Conservation (phyloP, 1,284 basidiomycete species). For the Porogramme epimiltina region DNA sequence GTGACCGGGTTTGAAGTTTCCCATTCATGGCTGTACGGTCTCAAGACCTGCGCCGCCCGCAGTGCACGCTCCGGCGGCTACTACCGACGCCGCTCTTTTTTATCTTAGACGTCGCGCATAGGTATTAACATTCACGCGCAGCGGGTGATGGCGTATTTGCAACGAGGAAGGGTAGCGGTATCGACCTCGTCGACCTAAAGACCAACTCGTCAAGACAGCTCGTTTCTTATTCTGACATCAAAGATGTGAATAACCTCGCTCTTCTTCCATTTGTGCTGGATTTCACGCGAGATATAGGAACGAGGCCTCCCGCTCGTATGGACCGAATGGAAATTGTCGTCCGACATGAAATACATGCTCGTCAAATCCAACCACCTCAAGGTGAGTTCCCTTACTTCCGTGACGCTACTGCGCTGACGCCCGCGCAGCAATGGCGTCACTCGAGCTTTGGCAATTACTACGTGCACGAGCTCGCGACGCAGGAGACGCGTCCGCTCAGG, state of each 20-base stretch:
- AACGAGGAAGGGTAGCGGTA: slow-evolving; percentile 56
- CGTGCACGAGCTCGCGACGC: slow-evolving; percentile 67
- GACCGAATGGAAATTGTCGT: slow-evolving; percentile 76
- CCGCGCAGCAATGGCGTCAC: slow-evolving; percentile 85
- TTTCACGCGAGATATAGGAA: slow-evolving; percentile 47
- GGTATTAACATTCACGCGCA: slow-evolving; percentile 29
- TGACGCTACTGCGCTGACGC: not conserved
- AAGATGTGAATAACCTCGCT: slow-evolving; percentile 49
- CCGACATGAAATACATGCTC: slow-evolving; percentile 87
- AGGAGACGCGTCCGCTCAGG: slow-evolving; percentile 68
- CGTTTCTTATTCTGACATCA: slow-evolving; percentile 58
- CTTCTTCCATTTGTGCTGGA: not conserved
- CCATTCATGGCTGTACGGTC: too few species aligned
- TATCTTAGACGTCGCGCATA: too few species aligned
- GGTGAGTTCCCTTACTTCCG: slow-evolving; percentile 38
- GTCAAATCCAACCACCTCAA: slow-evolving; percentile 76
- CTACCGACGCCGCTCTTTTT: too few species aligned
- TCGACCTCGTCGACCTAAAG: slow-evolving; percentile 79
- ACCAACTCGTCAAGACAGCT: slow-evolving; percentile 70
- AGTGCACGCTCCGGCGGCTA: too few species aligned
- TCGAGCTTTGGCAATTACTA: slow-evolving; percentile 90
- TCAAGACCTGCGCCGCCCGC: too few species aligned
- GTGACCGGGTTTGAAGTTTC: too few species aligned
- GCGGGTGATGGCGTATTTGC: slow-evolving; percentile 93
- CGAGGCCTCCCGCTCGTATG: slow-evolving; percentile 55